phyloP scores from a whole-genome alignment of 768 basidiomycete species.

The Gymnopilus junonius region DNA sequence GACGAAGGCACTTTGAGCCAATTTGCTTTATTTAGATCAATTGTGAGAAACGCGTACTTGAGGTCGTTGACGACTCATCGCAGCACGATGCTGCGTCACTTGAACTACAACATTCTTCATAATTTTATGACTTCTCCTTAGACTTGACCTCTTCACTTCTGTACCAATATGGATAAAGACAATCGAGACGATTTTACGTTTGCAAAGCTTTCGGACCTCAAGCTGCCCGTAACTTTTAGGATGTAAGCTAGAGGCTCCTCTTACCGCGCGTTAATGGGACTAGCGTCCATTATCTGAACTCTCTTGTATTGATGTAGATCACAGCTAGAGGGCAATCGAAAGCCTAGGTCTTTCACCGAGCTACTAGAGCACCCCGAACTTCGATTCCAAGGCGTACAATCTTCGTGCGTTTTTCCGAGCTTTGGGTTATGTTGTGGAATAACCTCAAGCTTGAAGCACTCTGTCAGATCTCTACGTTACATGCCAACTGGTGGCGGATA shows the following conservation, averaged over 20 bases:
- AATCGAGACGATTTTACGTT: conserved; percentile 90
- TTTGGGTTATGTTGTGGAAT: conserved; percentile 27
- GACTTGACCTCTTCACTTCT: background rate
- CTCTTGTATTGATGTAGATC: conserved; percentile 50
- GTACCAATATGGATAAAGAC: conserved; percentile 51
- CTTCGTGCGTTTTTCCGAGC: conserved; percentile 53
- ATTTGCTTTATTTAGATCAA: conserved; percentile 8
- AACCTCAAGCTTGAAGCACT: conserved; percentile 54
- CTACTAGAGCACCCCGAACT: conserved; percentile 83
- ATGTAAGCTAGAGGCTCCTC: conserved; percentile 49
- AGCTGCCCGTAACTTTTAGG: conserved; percentile 84
- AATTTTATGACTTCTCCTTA: background rate
- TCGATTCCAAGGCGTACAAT: conserved; percentile 82
- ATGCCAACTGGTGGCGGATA: conserved; percentile 90
- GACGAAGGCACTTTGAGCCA: conserved; percentile 2
- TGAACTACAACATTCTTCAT: background rate
- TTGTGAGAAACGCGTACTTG: conserved; percentile 10
- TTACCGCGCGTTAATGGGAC: background rate
- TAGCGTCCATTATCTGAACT: background rate
- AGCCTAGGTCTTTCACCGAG: conserved; percentile 74
- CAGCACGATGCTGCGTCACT: too few species aligned
- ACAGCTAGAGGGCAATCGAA: conserved; percentile 83
- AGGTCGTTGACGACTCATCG: too few species aligned
- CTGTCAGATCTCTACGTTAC: conserved; percentile 94
- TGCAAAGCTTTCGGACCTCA: conserved; percentile 88